phyloP scores from a whole-genome alignment of 2,329 filamentous ascomycete species.

The Pyricularia sp. region DNA sequence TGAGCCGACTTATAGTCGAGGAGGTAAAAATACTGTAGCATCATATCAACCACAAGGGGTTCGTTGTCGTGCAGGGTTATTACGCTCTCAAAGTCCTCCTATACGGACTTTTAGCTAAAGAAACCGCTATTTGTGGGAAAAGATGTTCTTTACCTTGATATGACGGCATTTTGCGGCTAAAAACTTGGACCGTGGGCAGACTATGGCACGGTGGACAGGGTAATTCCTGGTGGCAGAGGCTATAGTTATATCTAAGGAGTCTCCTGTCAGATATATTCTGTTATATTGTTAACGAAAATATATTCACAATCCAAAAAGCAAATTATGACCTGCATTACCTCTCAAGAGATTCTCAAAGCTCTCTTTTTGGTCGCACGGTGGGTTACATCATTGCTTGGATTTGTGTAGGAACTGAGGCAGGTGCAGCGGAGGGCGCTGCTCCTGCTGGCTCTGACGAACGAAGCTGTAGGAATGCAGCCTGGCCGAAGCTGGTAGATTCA shows the following conservation, averaged over 20 bases:
- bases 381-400: background rate
- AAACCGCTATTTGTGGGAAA: background rate
- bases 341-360: background rate
- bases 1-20: background rate
- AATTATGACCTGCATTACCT: background rate
- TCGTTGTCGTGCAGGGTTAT: background rate
- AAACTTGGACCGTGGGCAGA: background rate
- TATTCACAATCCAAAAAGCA: background rate
- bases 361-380: background rate
- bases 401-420: background rate
- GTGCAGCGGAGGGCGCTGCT: background rate
- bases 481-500: background rate
- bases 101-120: background rate
- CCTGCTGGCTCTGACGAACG: background rate
- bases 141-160: background rate
- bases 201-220: background rate
- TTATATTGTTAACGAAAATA: background rate
- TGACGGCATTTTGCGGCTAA: background rate
- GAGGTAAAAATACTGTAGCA: background rate
- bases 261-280: background rate
- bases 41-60: background rate
- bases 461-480: background rate
- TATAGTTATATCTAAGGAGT: background rate
- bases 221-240: background rate
- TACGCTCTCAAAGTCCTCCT: background rate